A percentile compares a stretch with the other conserved stretches of the same genome.
phyloP scores from a whole-genome alignment of 768 basidiomycete genomes.

The Suillus bovinus region DNA sequence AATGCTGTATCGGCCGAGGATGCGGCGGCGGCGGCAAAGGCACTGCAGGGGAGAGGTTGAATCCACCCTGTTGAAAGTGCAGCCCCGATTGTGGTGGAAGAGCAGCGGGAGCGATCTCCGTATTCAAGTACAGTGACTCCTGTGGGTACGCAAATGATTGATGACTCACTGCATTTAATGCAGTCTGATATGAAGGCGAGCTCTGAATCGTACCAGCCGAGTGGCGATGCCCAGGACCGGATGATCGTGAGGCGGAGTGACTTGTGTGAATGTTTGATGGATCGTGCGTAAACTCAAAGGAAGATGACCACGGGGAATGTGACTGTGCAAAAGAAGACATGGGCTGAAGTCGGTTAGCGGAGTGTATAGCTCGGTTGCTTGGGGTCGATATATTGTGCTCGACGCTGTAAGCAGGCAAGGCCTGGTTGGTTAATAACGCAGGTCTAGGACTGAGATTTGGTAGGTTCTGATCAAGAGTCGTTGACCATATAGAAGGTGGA shows the following conservation, averaged over 20 bases:
- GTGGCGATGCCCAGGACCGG: conserved; percentile 18
- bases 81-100: not conserved
- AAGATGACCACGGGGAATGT: conserved; percentile 24
- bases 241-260: not conserved
- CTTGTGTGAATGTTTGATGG: conserved; percentile 6
- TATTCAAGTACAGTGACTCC: conserved; percentile 6
- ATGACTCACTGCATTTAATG: not conserved
- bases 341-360: conserved; percentile 11
- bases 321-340: conserved; percentile 5
- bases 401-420: conserved; percentile 1
- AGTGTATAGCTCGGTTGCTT: conserved; percentile 18
- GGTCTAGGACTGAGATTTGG: conserved; percentile 5
- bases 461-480: conserved; percentile 49
- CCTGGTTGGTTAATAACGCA: not conserved
- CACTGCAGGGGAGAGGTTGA: conserved; percentile 11
- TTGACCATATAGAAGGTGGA: conserved; percentile 70
- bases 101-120: not conserved
- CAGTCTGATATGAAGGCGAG: conserved; percentile 15
- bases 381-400: conserved; percentile 13
- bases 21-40: conserved; percentile 17
- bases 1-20: conserved; percentile 21
- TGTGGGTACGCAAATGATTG: conserved; percentile 4
- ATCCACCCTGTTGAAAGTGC: conserved; percentile 1
- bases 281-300: conserved; percentile 25
- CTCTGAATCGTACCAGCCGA: conserved; percentile 18